phyloP scores from a whole-genome alignment of 495 filamentous ascomycete species.

The Evernia prunastri region DNA sequence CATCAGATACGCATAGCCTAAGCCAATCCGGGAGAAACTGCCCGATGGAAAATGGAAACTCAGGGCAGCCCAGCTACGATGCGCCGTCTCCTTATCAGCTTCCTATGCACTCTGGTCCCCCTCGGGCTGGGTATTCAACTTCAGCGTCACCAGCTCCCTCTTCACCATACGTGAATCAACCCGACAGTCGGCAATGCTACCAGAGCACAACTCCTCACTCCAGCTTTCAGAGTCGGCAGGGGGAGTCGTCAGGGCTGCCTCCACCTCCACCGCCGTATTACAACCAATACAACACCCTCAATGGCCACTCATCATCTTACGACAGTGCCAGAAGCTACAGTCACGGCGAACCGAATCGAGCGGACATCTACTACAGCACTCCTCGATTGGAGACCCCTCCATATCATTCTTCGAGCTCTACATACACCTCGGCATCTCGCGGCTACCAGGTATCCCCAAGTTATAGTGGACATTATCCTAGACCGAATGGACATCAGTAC shows the following conservation, averaged over 20 bases:
- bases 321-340: constrained; percentile 1
- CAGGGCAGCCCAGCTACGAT: constrained; percentile 3
- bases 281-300: constrained; percentile 10
- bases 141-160: constrained; percentile 7
- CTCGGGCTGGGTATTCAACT: constrained; percentile 6
- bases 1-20: neutral
- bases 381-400: neutral
- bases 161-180: constrained; percentile 12
- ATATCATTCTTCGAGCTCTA: neutral
- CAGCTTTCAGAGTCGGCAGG: constrained; percentile 2
- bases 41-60: constrained; percentile 2
- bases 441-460: constrained; percentile 18
- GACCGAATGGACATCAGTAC: constrained; percentile 12
- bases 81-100: neutral
- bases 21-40: constrained; percentile 3
- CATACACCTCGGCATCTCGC: constrained; percentile 2
- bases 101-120: constrained; percentile 14
- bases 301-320: constrained; percentile 11
- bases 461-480: constrained; percentile 20
- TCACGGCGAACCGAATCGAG: neutral
- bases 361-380: constrained; percentile 6
- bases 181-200: constrained; percentile 11
- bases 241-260: constrained; percentile 10
- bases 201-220: constrained; percentile 1
- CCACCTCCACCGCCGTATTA: constrained; percentile 15